A percentile compares a stretch with the other conserved stretches of the same genome.
Evolutionary conservation across 2,329 filamentous ascomycete species (phyloP).

Genomic region (Cercospora zeae-maydis): DNA sequence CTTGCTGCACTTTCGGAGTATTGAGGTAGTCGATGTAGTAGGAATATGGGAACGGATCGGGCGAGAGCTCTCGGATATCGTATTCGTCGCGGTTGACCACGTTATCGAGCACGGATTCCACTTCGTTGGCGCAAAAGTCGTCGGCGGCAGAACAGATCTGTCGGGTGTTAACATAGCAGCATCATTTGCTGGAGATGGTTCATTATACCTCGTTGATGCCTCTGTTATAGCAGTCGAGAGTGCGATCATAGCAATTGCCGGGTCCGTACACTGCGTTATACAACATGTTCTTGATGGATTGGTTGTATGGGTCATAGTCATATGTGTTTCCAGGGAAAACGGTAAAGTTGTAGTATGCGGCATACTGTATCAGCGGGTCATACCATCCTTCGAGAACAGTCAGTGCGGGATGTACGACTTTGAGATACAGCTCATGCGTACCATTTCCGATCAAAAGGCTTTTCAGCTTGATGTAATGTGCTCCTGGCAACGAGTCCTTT

Average conservation of each 20-base stretch:
- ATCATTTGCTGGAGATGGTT: background rate
- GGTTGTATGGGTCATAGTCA: constrained; percentile 53
- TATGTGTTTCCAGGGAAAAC: constrained; percentile 57
- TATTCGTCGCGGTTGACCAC: constrained; percentile 56
- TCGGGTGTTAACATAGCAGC: background rate
- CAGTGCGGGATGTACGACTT: background rate
- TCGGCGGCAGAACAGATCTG: constrained; percentile 53
- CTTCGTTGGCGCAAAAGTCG: constrained; percentile 52
- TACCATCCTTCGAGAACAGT: constrained; percentile 44
- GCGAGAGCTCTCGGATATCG: constrained; percentile 55
- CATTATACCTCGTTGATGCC: constrained; percentile 41
- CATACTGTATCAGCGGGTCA: constrained; percentile 55
- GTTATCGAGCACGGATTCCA: constrained; percentile 53
- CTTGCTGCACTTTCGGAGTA: constrained; percentile 50
- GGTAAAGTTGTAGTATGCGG: constrained; percentile 57
- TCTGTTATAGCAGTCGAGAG: constrained; percentile 53
- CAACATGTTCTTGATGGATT: constrained; percentile 48
- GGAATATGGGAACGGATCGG: constrained; percentile 56
- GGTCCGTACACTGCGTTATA: constrained; percentile 58
- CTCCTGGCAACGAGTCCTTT: constrained; percentile 36
- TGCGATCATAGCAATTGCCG: constrained; percentile 59
- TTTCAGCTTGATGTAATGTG: constrained; percentile 35
- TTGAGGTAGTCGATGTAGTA: constrained; percentile 57
- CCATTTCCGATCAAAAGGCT: constrained; percentile 43
- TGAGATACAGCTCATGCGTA: background rate